phyloP scores from a whole-genome alignment of 2,329 filamentous ascomycete genomes.

The Aspergillus luchuensis region DNA sequence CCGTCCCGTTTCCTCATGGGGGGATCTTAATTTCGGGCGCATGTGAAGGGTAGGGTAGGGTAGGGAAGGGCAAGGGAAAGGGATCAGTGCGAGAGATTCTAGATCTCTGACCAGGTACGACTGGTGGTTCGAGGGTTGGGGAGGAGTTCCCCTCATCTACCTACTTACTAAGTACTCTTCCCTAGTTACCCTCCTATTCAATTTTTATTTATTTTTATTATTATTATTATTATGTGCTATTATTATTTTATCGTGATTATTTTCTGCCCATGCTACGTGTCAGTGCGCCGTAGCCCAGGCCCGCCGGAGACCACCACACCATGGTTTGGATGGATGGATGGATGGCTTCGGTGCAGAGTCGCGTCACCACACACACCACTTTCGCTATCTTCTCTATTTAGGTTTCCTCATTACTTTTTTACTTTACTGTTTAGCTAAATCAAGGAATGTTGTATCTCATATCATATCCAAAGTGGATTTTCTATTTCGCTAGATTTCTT shows the following conservation, averaged over 20 bases:
- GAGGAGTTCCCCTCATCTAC: neutral
- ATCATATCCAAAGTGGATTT: too few relatives aligned
- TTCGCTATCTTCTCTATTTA: too few relatives aligned
- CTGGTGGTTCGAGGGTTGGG: neutral
- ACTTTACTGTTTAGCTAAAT: too few relatives aligned
- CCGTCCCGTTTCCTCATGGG: neutral
- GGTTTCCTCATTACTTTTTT: too few relatives aligned
- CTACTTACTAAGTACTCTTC: conserved; percentile 2
- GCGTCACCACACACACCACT: too few relatives aligned
- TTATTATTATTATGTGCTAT: neutral
- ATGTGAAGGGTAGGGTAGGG: conserved; percentile 5
- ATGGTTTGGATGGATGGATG: too few relatives aligned
- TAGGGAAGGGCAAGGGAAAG: too few relatives aligned
- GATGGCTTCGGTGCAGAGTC: too few relatives aligned
- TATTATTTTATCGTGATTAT: neutral
- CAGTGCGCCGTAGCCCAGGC: neutral
- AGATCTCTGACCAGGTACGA: conserved; percentile 19
- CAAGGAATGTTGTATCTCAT: too few relatives aligned
- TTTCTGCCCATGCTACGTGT: conserved; percentile 9
- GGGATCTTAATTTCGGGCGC: neutral
- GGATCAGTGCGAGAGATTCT: conserved; percentile 24
- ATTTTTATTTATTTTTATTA: neutral
- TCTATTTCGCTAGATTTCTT: neutral
- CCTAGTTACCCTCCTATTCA: neutral
- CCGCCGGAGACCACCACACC: neutral